Base-by-base conservation (phyloP, 1,284 basidiomycete species). In the Leccinum griseonigrum region DNA sequence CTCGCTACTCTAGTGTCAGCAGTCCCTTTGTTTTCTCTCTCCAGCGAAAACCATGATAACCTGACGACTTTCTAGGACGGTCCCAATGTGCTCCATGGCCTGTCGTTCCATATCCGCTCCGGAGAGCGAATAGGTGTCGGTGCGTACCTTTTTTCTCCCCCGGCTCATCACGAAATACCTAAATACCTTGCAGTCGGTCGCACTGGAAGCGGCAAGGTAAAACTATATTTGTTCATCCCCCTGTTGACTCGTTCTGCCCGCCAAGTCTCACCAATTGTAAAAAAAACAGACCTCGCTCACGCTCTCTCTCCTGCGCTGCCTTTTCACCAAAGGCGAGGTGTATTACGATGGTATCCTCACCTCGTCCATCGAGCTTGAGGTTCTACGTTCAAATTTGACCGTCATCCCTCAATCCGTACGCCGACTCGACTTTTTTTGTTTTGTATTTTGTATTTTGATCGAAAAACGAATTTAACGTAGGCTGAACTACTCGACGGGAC, bases 401-500 rank as follows among this genome's bases (percentile, higher is more conserved):
- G 85, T 89, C 67, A 88, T 84, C 56, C 83, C 83, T 6, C 82
- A 84, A 71, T 74, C 81, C 62, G 81, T 81, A 54, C 60, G 22
- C 22, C 1, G 52, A n/a, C 14, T n/a, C 61, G 28, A 16, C 29
- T 34, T 18, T n/a, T 26, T 22, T 11, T 18, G 11, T 10, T 6
- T 11, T 11, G 4, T 9, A 9, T 31, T 34, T 34, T 34, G 22
- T 22, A 22, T 22, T 22, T 22, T 22, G 22, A 22, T 22, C 22
- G 22, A 2, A 2, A 22, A 22, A 22, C 1, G 2, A 1, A 2
- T 22, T 22, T 2, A 22, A 22, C 22, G 22, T 1, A 3, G 81
- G 90, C 92, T 8, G 87, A 89, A 64, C 77, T 89, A 1, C 73
- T 90, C 50, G 82, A 80, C 63, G 87, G 85, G 9, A 79, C 82